phyloP scores from a whole-genome alignment of 2,329 filamentous ascomycete genomes.

The Trichoderma aggressivum region DNA sequence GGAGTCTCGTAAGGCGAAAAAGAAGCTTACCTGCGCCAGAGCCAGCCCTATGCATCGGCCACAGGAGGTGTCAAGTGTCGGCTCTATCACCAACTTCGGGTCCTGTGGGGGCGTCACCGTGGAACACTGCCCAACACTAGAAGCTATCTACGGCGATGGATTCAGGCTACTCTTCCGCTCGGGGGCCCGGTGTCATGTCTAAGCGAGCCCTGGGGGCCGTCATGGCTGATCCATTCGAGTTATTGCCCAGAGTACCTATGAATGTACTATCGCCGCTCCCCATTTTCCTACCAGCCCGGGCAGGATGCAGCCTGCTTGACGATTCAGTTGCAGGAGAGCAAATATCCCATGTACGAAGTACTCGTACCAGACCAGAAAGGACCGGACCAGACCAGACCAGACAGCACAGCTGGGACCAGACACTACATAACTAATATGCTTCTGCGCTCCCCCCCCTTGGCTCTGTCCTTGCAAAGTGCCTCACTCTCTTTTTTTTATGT shows the following conservation, averaged over 20 bases:
- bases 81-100: slow-evolving; percentile 8
- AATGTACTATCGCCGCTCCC: slow-evolving; percentile 12
- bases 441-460: background rate
- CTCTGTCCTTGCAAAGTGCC: background rate
- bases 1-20: background rate
- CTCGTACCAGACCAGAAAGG: no score
- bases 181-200: background rate
- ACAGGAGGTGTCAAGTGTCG: background rate
- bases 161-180: slow-evolving; percentile 9
- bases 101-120: background rate
- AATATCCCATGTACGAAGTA: background rate
- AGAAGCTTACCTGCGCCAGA: background rate
- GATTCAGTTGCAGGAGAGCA: slow-evolving; percentile 7
- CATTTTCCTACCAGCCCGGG: background rate
- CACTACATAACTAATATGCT: background rate
- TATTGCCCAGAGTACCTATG: no score
- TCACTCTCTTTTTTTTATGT: slow-evolving; percentile 7
- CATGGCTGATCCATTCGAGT: slow-evolving; percentile 7
- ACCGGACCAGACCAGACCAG: no score
- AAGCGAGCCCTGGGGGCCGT: slow-evolving; percentile 7
- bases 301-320: background rate
- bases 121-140: slow-evolving; percentile 6
- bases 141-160: slow-evolving; percentile 7
- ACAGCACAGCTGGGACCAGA: no score
- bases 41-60: slow-evolving; percentile 6